Conservation (phyloP, 2,329 filamentous ascomycete species). For the Aspergillaceae sp. region DNA sequence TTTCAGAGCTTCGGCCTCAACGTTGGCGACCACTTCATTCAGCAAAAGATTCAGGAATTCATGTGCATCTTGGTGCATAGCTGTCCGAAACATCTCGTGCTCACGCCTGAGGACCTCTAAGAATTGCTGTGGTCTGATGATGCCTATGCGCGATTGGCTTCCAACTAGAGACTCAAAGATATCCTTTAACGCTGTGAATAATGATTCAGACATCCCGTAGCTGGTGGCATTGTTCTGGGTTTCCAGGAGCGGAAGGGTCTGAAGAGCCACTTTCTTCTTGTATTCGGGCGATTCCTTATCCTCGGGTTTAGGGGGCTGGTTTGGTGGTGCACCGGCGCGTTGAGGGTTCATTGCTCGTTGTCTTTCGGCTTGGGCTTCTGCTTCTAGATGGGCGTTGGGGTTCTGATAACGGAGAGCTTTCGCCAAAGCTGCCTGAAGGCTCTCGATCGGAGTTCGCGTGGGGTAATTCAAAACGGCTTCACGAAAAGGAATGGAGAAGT, state of each 20-base stretch:
- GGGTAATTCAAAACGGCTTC: slow-evolving; percentile 92
- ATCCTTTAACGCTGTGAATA: slow-evolving; percentile 91
- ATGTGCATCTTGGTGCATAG: slow-evolving; percentile 97
- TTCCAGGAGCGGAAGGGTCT: slow-evolving; percentile 77
- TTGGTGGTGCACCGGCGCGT: slow-evolving; percentile 44
- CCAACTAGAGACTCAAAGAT: slow-evolving; percentile 87
- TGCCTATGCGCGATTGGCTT: slow-evolving; percentile 72
- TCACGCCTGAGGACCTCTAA: slow-evolving; percentile 87
- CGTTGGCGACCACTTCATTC: slow-evolving; percentile 92
- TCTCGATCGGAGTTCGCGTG: slow-evolving; percentile 59
- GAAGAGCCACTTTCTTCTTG: slow-evolving; percentile 92
- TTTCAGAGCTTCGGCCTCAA: slow-evolving; percentile 66
- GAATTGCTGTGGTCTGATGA: slow-evolving; percentile 86
- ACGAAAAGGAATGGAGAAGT: slow-evolving; percentile 89
- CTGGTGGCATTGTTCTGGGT: slow-evolving; percentile 70
- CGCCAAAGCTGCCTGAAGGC: slow-evolving; percentile 50
- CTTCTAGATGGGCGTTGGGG: slow-evolving; percentile 50
- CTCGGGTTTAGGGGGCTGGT: slow-evolving; percentile 61
- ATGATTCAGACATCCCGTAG: slow-evolving; percentile 89
- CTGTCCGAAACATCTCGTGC: slow-evolving; percentile 93
- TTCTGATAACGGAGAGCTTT: slow-evolving; percentile 48
- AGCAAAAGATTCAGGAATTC: slow-evolving; percentile 91
- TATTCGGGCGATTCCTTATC: slow-evolving; percentile 95
- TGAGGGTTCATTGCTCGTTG: slow-evolving; percentile 34
- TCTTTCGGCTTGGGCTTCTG: slow-evolving; percentile 39